A percentile compares a stretch with the other conserved stretches of the same genome.
Conservation (phyloP, 1,284 basidiomycete genomes). For the Kalmanozyma brasiliensis region DNA sequence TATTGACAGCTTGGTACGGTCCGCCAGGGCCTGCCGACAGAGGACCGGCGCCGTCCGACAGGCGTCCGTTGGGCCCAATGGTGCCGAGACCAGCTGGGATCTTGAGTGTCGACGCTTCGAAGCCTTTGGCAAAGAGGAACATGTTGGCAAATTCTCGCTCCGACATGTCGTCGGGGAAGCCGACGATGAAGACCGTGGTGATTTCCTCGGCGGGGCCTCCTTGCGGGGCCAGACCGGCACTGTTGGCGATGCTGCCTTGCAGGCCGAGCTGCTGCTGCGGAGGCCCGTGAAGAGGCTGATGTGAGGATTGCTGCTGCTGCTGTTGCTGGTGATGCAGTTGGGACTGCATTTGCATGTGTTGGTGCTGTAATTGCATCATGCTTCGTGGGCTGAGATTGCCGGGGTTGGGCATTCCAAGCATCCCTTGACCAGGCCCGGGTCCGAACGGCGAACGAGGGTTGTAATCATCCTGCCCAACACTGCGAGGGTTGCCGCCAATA, state of each 20-base stretch:
- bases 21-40: conserved; percentile 40
- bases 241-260: conserved; percentile 26
- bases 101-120: conserved; percentile 97
- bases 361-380: conserved; percentile 58
- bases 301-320: conserved; percentile 18
- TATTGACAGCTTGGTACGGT: conserved; percentile 58
- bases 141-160: conserved; percentile 99
- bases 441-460: conserved; percentile 20
- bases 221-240: conserved; percentile 15
- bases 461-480: conserved; percentile 37
- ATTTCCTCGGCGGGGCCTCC: conserved; percentile 77
- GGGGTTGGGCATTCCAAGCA: conserved; percentile 34
- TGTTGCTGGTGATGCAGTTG: conserved; percentile 41
- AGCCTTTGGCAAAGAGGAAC: conserved; percentile 94
- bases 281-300: conserved; percentile 13
- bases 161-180: conserved; percentile 98
- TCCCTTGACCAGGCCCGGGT: conserved; percentile 12
- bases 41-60: conserved; percentile 29
- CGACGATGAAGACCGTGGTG: conserved; percentile 97
- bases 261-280: conserved; percentile 34
- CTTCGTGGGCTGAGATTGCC: conserved; percentile 60
- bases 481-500: conserved; percentile 33
- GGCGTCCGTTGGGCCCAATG: conserved; percentile 30
- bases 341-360: conserved; percentile 57
- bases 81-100: conserved; percentile 85